These are phyloP conservation scores for Takakia lepidozioides DNA, from an alignment of 225 moss, liverwort and hornwort species.

Conservation along the genomic window DNA sequence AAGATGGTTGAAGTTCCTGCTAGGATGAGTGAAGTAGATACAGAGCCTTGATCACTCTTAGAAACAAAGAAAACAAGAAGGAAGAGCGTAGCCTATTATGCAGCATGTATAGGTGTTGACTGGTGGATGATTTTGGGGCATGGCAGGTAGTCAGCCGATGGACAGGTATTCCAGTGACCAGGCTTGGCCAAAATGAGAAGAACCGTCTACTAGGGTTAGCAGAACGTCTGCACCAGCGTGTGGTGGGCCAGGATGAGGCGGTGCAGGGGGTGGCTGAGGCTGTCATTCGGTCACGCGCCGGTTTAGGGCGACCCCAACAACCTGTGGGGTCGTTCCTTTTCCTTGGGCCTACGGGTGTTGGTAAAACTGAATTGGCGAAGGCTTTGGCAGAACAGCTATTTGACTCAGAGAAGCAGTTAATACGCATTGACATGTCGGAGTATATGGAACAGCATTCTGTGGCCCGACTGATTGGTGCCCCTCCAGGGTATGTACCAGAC, in stretches of 20 bases:
- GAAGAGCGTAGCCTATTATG: too few relatives aligned
- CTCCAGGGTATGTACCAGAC: conserved; percentile 89
- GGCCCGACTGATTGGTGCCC: conserved; percentile 84
- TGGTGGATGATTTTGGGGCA: not conserved
- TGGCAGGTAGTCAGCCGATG: conserved; percentile 80
- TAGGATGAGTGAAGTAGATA: too few relatives aligned
- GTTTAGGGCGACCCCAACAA: conserved; percentile 74
- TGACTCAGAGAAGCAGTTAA: conserved; percentile 81
- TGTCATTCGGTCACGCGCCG: conserved; percentile 82
- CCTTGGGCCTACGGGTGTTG: conserved; percentile 86
- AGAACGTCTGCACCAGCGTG: conserved; percentile 68
- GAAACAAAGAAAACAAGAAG: too few relatives aligned
- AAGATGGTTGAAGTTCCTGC: not conserved
- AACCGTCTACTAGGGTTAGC: conserved; percentile 62
- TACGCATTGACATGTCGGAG: conserved; percentile 96
- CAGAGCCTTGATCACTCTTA: too few relatives aligned
- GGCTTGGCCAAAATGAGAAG: conserved; percentile 89
- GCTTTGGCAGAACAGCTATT: conserved; percentile 92
- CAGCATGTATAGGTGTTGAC: too few relatives aligned
- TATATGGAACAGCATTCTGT: conserved; percentile 97
- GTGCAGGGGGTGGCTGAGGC: conserved; percentile 90
- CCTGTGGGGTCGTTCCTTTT: conserved; percentile 93
- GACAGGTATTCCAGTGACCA: conserved; percentile 93
- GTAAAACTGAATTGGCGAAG: conserved; percentile 89
- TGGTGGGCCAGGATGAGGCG: conserved; percentile 89